A percentile compares a stretch with the other conserved stretches of the same genome.
These are phyloP conservation scores for Euphrasia arctica DNA, from an alignment of 305 asterid species.

Conservation along the genomic window DNA sequence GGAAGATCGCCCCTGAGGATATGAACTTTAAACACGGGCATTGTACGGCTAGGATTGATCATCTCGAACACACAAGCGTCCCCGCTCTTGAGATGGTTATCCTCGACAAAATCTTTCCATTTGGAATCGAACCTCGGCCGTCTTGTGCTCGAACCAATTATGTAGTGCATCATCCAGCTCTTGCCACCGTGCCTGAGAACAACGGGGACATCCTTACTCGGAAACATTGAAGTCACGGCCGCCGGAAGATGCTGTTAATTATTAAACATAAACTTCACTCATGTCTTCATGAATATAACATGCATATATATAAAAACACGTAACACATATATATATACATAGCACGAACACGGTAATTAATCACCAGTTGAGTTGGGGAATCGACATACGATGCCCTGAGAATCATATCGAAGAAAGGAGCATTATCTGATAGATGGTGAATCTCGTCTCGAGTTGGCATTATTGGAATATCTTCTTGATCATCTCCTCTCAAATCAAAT, in stretches of 20 bases:
- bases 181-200: slow-evolving; percentile 35
- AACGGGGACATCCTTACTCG: slow-evolving; percentile 29
- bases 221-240: slow-evolving; percentile 21
- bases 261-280: background rate
- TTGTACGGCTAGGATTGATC: slow-evolving; percentile 18
- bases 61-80: slow-evolving; percentile 56
- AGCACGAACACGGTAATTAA: too few relatives aligned
- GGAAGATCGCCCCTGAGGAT: slow-evolving; percentile 35
- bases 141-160: background rate
- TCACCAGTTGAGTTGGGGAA: background rate
- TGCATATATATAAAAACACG: too few relatives aligned
- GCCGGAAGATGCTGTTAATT: slow-evolving; percentile 32
- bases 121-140: slow-evolving; percentile 6
- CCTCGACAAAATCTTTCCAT: slow-evolving; percentile 36
- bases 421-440: background rate
- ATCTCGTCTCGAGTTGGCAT: too few relatives aligned
- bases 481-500: background rate
- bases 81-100: slow-evolving; percentile 37
- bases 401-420: background rate
- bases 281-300: too few relatives aligned
- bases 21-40: slow-evolving; percentile 34
- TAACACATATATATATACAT: too few relatives aligned
- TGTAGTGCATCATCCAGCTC: slow-evolving; percentile 16
- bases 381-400: background rate
- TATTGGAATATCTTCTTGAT: background rate